phyloP scores from a whole-genome alignment of 352 stramenopile species.

The Phytophthora cryptogea region DNA sequence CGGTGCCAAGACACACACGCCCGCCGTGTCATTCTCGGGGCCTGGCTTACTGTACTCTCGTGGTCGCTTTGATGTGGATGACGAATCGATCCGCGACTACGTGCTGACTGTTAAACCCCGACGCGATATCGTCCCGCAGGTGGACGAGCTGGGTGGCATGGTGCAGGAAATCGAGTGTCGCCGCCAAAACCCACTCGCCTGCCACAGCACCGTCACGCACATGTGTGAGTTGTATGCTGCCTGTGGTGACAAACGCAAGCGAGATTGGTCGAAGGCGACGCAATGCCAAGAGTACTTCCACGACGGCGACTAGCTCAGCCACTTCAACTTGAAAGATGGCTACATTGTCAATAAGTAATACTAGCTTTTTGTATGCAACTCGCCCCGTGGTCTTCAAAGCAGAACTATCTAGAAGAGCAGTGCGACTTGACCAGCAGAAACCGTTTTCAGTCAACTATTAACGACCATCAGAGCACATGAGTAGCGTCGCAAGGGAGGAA shows the following conservation, averaged over 20 bases:
- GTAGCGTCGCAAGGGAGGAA: slow-evolving; percentile 31
- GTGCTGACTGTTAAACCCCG: slow-evolving; percentile 86
- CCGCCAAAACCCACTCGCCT: slow-evolving; percentile 73
- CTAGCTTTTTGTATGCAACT: slow-evolving; percentile 4
- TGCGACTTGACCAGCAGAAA: background rate
- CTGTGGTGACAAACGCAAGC: slow-evolving; percentile 76
- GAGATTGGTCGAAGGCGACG: slow-evolving; percentile 76
- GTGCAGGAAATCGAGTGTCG: slow-evolving; percentile 90
- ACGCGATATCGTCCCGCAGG: slow-evolving; percentile 78
- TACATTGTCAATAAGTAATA: slow-evolving; percentile 22
- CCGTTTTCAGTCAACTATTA: background rate
- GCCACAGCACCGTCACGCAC: slow-evolving; percentile 85
- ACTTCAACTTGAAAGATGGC: slow-evolving; percentile 24
- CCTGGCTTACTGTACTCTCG: slow-evolving; percentile 80
- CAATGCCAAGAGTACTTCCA: slow-evolving; percentile 77
- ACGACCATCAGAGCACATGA: slow-evolving; percentile 28
- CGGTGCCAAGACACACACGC: slow-evolving; percentile 80
- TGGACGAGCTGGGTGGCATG: slow-evolving; percentile 83
- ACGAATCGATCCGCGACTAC: slow-evolving; percentile 81
- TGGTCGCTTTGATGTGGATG: slow-evolving; percentile 72
- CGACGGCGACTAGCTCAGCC: slow-evolving; percentile 14
- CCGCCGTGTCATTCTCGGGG: slow-evolving; percentile 83
- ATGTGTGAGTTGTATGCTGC: slow-evolving; percentile 85
- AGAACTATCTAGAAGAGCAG: background rate
- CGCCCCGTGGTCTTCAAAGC: background rate